These are phyloP conservation scores for Candida tetrigidarum DNA, from an alignment of 1,139 yeast genomes.

Conservation along the genomic window DNA sequence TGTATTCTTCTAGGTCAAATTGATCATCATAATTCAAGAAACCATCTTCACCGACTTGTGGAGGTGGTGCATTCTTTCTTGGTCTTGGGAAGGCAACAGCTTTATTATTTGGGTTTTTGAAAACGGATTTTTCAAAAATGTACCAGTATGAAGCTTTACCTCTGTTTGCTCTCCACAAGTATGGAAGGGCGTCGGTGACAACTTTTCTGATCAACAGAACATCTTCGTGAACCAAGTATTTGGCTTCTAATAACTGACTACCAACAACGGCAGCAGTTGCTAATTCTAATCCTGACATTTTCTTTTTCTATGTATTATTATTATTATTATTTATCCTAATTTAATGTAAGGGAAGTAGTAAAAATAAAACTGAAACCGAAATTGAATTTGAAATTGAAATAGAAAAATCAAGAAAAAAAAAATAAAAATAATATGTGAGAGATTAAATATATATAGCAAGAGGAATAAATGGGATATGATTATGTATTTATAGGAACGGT, in stretches of 20 bases:
- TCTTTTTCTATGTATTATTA: neutral
- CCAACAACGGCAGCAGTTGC: constrained; percentile 51
- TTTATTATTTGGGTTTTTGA: constrained; percentile 50
- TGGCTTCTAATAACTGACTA: constrained; percentile 52
- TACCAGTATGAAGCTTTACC: constrained; percentile 71
- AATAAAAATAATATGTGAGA: neutral
- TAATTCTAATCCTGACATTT: constrained; percentile 43
- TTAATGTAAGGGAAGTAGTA: no score
- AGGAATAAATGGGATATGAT: neutral
- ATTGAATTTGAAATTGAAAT: no score
- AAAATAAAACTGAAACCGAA: neutral
- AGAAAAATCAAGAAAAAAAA: neutral
- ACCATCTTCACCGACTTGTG: constrained; percentile 34
- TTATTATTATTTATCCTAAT: no score
- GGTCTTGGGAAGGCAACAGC: constrained; percentile 74
- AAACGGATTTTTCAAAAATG: constrained; percentile 56
- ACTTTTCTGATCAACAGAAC: constrained; percentile 49
- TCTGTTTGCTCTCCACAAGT: constrained; percentile 42
- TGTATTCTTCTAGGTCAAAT: constrained; percentile 63
- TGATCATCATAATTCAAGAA: constrained; percentile 50
- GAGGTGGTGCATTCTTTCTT: constrained; percentile 33
- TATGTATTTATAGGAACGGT: neutral
- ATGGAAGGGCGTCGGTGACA: constrained; percentile 44
- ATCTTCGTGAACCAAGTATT: constrained; percentile 59
- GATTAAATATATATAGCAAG: neutral